phyloP scores from a whole-genome alignment of 2,329 filamentous ascomycete genomes.

The Neospermospora avenae region DNA sequence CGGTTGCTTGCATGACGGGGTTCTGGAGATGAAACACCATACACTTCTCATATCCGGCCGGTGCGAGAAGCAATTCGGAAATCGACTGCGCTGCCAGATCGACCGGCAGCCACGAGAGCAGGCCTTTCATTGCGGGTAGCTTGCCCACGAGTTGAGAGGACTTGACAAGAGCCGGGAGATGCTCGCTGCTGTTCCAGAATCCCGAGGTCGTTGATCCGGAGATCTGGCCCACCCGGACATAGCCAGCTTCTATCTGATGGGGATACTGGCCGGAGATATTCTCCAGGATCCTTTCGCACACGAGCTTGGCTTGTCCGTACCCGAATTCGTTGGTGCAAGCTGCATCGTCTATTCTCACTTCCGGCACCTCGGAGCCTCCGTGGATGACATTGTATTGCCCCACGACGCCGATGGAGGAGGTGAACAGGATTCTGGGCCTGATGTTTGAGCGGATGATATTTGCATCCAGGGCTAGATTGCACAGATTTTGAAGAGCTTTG shows the following conservation, averaged over 20 bases:
- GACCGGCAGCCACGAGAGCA: constrained; percentile 46
- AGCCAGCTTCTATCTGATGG: constrained; percentile 41
- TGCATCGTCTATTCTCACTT: constrained; percentile 39
- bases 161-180: constrained; percentile 49
- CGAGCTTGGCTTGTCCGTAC: constrained; percentile 51
- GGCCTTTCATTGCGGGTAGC: constrained; percentile 42
- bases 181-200: constrained; percentile 53
- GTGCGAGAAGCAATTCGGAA: constrained; percentile 29
- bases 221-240: constrained; percentile 50
- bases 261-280: constrained; percentile 45
- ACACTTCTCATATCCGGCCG: background rate
- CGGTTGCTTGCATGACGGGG: constrained; percentile 37
- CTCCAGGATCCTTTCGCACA: constrained; percentile 49
- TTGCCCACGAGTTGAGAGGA: constrained; percentile 44
- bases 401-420: constrained; percentile 42
- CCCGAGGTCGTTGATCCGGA: constrained; percentile 47
- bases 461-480: constrained; percentile 42
- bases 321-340: constrained; percentile 43
- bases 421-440: constrained; percentile 39
- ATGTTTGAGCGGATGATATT: constrained; percentile 16
- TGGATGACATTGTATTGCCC: constrained; percentile 35
- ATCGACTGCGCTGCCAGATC: constrained; percentile 38
- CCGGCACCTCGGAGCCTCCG: constrained; percentile 38
- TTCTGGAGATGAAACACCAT: constrained; percentile 41
- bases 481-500: constrained; percentile 43